phyloP scores from a whole-genome alignment of 768 basidiomycete species.

The Daedalea quercina region DNA sequence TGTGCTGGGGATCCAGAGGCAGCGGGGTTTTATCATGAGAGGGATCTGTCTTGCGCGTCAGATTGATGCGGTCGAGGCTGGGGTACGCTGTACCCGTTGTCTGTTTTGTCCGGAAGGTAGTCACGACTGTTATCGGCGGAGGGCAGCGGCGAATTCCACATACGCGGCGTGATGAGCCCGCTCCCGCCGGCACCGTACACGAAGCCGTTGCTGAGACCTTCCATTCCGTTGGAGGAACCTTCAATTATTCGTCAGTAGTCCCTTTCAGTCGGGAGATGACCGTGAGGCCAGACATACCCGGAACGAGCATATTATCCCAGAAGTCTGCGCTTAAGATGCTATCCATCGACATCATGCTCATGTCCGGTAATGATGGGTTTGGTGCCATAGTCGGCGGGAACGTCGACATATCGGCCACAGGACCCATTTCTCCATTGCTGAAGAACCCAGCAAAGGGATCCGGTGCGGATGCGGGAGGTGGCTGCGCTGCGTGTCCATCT shows the following conservation, averaged over 20 bases:
- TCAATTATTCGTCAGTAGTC: constrained; percentile 2
- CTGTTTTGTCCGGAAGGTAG: constrained; percentile 14
- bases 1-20: not conserved
- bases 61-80: not conserved
- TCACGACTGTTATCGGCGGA: constrained; percentile 25
- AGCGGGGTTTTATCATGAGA: not conserved
- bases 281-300: constrained; percentile 45
- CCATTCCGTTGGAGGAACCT: constrained; percentile 79
- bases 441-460: constrained; percentile 51
- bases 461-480: constrained; percentile 3
- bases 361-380: constrained; percentile 32
- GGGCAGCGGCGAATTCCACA: constrained; percentile 51
- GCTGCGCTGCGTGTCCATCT: not conserved
- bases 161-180: constrained; percentile 72
- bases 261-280: not conserved
- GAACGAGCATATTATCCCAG: constrained; percentile 86
- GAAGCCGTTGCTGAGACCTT: constrained; percentile 80
- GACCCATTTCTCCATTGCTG: constrained; percentile 80
- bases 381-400: constrained; percentile 87
- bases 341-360: constrained; percentile 66
- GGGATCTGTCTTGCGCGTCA: not conserved
- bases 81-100: constrained; percentile 9
- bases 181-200: constrained; percentile 81
- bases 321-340: constrained; percentile 73
- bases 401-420: constrained; percentile 71